Base-by-base conservation (phyloP, 2,329 filamentous ascomycete species). In the Fusarium nanum region DNA sequence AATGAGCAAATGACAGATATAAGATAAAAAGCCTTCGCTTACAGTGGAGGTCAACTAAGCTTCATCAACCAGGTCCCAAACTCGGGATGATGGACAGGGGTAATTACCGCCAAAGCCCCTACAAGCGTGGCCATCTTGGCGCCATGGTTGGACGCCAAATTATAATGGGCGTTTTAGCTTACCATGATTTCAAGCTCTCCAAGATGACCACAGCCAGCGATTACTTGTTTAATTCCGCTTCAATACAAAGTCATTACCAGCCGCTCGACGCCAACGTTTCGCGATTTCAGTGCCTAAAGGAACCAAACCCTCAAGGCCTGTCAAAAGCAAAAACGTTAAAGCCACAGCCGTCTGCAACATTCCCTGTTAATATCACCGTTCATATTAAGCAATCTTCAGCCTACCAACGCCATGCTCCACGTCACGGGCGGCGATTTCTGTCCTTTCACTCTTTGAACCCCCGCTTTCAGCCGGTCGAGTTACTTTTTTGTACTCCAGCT, bases 321-420 rank as follows among this genome's bases (percentile, higher is more conserved):
- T 49, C 27, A 41, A 37, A 46, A 40, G 25, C 20, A 56, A 46
- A 46, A 46, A 47, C 62, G 37, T 41, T 59, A 47, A 50, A 60
- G 30, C 34, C 47, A 65, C 40, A 25, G 41, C 27, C 50, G 23
- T 59, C 45, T 40, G 41, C n/a, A 32, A 32, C 23, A 44, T 54
- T 22, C 72, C 70, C 52, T 72, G 72, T 23, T 32, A 65, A 72
- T 75, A 75, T 62, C 49, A 62, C 40, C 12, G n/a, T 44, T 53
- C 12, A 45, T 56, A 55, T 62, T 61, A 59, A 61, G 47, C 40
- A 56, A 34, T 45, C 34, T 64, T 54, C 30, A 64, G 46, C 54
- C 62, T 48, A 52, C 40, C 57, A 60, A 55, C 42, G 32, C 30
- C 28, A 22, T 44, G 47, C 47, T 63, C 53, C 56, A 64, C 67